Percentiles rank a stretch among this genome's conserved stretches.
These are phyloP conservation scores for Ogataea neopini DNA, from an alignment of 805 yeast genomes.

Conservation along the genomic window DNA sequence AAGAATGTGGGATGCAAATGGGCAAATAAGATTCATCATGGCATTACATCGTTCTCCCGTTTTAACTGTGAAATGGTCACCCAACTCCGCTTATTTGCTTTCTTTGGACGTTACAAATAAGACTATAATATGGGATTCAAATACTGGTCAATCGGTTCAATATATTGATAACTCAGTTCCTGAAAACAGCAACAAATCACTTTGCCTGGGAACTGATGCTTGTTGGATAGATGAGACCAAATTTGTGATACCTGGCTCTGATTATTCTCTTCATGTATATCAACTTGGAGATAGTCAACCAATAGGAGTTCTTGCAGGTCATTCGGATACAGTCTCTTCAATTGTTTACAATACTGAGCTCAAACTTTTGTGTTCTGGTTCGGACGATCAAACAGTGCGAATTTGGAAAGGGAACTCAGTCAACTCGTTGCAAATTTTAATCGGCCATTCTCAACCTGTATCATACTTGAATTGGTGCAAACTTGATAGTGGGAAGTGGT, in stretches of 20 bases:
- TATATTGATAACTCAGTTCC: slow-evolving; percentile 38
- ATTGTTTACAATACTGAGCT: slow-evolving; percentile 53
- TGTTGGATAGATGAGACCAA: slow-evolving; percentile 73
- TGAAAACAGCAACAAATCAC: slow-evolving; percentile 12
- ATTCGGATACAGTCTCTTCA: slow-evolving; percentile 55
- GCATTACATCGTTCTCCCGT: slow-evolving; percentile 57
- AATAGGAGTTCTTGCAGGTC: slow-evolving; percentile 61
- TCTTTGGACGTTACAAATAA: slow-evolving; percentile 59
- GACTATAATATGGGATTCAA: slow-evolving; percentile 66
- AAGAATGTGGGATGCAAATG: slow-evolving; percentile 75
- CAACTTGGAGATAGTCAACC: slow-evolving; percentile 49
- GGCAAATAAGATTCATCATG: slow-evolving; percentile 58
- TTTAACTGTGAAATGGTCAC: slow-evolving; percentile 60
- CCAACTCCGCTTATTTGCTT: slow-evolving; percentile 51
- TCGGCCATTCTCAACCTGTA: slow-evolving; percentile 61
- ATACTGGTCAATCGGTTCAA: slow-evolving; percentile 50
- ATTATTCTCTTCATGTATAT: slow-evolving; percentile 56
- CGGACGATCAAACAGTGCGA: slow-evolving; percentile 74
- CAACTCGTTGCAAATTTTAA: slow-evolving; percentile 48
- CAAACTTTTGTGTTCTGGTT: slow-evolving; percentile 66
- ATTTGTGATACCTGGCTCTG: slow-evolving; percentile 68
- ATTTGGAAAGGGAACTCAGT: slow-evolving; percentile 72
- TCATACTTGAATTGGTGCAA: slow-evolving; percentile 58
- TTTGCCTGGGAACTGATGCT: slow-evolving; percentile 50
- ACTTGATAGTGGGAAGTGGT: slow-evolving; percentile 26